Percentiles rank a stretch among this genome's conserved stretches.
phyloP scores from a whole-genome alignment of 371 early-diverging fungal species.

The Rhizopus delemar region DNA sequence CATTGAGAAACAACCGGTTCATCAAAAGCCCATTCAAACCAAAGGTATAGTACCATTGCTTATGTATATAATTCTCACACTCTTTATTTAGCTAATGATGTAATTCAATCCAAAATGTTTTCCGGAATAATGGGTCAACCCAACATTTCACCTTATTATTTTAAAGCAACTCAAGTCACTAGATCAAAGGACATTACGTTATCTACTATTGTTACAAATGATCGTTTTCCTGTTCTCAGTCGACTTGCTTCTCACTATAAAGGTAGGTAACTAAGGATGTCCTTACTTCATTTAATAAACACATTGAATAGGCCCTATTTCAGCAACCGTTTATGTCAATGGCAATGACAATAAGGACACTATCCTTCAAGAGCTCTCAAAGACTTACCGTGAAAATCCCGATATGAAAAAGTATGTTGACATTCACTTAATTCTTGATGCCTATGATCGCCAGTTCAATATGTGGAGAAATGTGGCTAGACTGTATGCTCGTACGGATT shows the following conservation, averaged over 20 bases:
- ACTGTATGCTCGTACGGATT: slow-evolving; percentile 68
- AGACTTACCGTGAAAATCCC: slow-evolving; percentile 53
- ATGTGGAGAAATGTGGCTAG: slow-evolving; percentile 74
- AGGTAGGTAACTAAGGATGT: slow-evolving; percentile 30
- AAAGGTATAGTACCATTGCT: slow-evolving; percentile 6
- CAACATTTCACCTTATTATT: slow-evolving; percentile 53
- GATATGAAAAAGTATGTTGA: slow-evolving; percentile 63
- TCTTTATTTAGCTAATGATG: slow-evolving; percentile 28
- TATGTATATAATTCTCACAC: slow-evolving; percentile 3
- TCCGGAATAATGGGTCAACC: slow-evolving; percentile 56
- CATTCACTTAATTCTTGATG: slow-evolving; percentile 64
- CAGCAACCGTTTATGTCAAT: slow-evolving; percentile 58
- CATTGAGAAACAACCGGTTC: slow-evolving; percentile 1
- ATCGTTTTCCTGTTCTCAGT: slow-evolving; percentile 55
- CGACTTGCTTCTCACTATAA: slow-evolving; percentile 62
- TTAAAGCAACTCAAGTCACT: slow-evolving; percentile 35
- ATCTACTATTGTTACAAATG: slow-evolving; percentile 63
- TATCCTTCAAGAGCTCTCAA: slow-evolving; percentile 51
- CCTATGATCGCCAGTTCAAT: slow-evolving; percentile 70
- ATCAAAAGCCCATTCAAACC: slow-evolving; percentile 1
- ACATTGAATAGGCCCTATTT: slow-evolving; percentile 47
- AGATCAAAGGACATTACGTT: slow-evolving; percentile 58
- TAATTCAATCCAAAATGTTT: slow-evolving; percentile 52
- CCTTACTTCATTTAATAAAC: not conserved
- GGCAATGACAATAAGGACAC: slow-evolving; percentile 52